These are phyloP conservation scores for Ustulina deusta DNA, from an alignment of 2,329 filamentous ascomycete genomes.

Conservation along the genomic window DNA sequence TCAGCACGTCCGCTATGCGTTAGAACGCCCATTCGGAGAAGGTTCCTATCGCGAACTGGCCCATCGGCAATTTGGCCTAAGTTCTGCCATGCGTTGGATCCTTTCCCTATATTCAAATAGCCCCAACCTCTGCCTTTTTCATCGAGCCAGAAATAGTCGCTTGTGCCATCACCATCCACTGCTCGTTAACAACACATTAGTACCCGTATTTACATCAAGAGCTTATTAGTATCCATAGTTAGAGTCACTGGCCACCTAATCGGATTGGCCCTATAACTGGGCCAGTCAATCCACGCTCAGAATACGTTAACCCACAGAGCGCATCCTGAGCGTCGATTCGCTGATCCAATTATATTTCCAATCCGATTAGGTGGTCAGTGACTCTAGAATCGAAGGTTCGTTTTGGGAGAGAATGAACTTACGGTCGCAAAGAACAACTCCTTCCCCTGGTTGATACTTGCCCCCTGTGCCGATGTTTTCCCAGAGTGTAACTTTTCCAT, in stretches of 20 bases:
- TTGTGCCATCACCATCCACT: slow-evolving; percentile 13
- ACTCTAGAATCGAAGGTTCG: no score
- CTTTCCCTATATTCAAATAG: not conserved
- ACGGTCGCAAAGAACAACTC: slow-evolving; percentile 5
- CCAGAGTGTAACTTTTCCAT: slow-evolving; percentile 14
- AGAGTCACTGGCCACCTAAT: no score
- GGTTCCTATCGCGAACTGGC: not conserved
- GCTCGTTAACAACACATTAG: no score
- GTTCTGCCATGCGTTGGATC: not conserved
- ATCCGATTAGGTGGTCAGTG: no score
- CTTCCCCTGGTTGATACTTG: slow-evolving; percentile 2
- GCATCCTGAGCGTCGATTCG: no score
- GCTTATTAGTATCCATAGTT: no score
- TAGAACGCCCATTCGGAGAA: slow-evolving; percentile 6
- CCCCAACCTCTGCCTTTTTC: slow-evolving; percentile 8
- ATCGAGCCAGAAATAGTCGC: slow-evolving; percentile 15
- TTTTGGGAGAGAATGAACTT: no score
- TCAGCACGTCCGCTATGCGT: slow-evolving; percentile 3
- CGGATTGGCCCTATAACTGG: no score
- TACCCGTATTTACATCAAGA: no score
- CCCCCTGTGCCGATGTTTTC: slow-evolving; percentile 13
- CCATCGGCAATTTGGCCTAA: slow-evolving; percentile 5
- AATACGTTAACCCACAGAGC: no score
- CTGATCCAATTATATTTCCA: no score
- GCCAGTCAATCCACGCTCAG: no score